These are phyloP conservation scores for Biscogniauxia sp. DNA, from an alignment of 2,329 filamentous ascomycete species.

Conservation along the genomic window DNA sequence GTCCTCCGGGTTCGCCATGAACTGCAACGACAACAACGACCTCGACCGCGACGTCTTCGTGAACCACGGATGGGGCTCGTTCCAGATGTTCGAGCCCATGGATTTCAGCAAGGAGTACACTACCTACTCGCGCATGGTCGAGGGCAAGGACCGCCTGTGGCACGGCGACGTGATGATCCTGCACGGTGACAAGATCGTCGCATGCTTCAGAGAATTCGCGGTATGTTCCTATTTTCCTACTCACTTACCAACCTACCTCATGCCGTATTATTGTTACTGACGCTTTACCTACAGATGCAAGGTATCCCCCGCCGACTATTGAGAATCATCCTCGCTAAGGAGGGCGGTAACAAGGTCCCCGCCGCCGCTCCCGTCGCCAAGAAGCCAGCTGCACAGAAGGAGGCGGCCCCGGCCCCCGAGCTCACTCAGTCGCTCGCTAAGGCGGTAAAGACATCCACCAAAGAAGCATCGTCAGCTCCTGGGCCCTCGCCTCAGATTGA, in stretches of 20 bases:
- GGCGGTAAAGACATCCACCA: neutral
- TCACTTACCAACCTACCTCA: too few species aligned
- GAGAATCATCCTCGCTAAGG: constrained; percentile 15
- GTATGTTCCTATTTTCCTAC: constrained; percentile 6
- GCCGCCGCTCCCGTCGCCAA: neutral
- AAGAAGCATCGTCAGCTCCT: neutral
- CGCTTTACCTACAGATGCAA: constrained; percentile 13
- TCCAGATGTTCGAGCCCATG: constrained; percentile 22
- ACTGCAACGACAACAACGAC: constrained; percentile 23
- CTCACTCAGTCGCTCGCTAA: neutral
- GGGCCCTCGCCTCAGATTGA: neutral
- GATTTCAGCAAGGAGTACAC: constrained; percentile 15
- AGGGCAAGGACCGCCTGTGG: constrained; percentile 17
- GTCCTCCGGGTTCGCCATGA: constrained; percentile 24
- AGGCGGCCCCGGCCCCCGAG: neutral
- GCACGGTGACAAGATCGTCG: constrained; percentile 19
- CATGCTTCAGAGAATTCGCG: constrained; percentile 15
- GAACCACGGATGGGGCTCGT: constrained; percentile 26
- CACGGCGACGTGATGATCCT: constrained; percentile 20
- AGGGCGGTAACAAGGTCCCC: constrained; percentile 10
- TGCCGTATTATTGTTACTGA: too few species aligned
- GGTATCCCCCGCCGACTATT: constrained; percentile 17
- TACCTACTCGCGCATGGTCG: constrained; percentile 20
- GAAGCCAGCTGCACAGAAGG: neutral
- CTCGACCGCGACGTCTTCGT: constrained; percentile 23